These are phyloP conservation scores for Erigeron philadelphicus DNA, from an alignment of 140 eudicot genomes.

Conservation along the genomic window DNA sequence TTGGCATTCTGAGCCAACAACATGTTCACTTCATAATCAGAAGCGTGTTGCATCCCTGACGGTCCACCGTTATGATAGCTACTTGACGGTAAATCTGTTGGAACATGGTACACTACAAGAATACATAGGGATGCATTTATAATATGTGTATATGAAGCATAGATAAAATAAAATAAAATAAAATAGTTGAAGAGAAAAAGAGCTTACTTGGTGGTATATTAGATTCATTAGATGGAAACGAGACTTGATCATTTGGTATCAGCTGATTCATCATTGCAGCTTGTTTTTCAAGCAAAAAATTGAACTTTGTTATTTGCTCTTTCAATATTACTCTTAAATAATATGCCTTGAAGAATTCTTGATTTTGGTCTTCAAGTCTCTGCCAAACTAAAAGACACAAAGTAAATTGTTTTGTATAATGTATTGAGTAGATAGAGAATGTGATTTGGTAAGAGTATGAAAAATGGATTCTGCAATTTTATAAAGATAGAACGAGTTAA, in stretches of 20 bases:
- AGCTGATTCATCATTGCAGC: conserved; percentile 39
- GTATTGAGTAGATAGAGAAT: background rate
- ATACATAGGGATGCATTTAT: no score
- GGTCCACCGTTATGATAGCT: no score
- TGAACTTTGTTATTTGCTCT: conserved; percentile 56
- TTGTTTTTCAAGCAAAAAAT: conserved; percentile 49
- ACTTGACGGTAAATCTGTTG: no score
- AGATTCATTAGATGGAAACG: background rate
- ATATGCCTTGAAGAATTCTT: conserved; percentile 60
- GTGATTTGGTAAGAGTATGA: background rate
- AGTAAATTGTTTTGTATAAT: no score
- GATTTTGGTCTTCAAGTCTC: conserved; percentile 31
- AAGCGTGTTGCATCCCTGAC: no score
- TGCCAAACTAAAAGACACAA: conserved; percentile 1
- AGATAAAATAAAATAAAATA: no score
- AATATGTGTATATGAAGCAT: no score
- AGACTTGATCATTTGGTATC: conserved; percentile 17
- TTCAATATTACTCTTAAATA: conserved; percentile 44
- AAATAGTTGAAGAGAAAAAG: background rate
- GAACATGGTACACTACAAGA: no score
- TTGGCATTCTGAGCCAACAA: no score
- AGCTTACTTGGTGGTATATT: background rate
- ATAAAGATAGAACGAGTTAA: background rate
- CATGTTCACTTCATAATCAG: no score
- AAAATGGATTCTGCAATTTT: background rate